Percentiles rank a stretch among this genome's conserved stretches.
Evolutionary conservation across 306 rosid genomes (phyloP).

Genomic region (Prunus dulcis): DNA sequence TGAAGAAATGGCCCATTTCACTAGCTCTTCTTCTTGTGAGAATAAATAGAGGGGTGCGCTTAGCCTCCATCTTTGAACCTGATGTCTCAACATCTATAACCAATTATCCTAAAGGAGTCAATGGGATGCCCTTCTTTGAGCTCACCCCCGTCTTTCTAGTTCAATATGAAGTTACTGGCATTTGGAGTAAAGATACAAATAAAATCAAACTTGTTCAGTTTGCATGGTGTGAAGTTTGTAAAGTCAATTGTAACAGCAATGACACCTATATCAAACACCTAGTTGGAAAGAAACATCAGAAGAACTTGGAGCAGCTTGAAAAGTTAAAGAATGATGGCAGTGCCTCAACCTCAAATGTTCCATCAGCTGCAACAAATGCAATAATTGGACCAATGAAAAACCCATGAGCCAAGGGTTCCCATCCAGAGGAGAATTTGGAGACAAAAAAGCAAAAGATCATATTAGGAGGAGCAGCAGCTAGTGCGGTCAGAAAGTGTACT

Average conservation of each 20-base stretch:
- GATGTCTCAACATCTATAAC: no score
- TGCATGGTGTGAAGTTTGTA: conserved; percentile 65
- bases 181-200: conserved; percentile 35
- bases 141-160: background rate
- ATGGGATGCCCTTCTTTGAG: no score
- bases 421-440: conserved; percentile 36
- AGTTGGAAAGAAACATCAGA: conserved; percentile 65
- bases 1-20: no score
- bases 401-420: conserved; percentile 21
- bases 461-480: conserved; percentile 39
- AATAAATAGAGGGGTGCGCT: no score
- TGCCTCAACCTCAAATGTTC: conserved; percentile 11
- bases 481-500: conserved; percentile 40
- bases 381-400: conserved; percentile 47
- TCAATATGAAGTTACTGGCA: conserved; percentile 31
- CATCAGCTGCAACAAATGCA: background rate
- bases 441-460: conserved; percentile 52
- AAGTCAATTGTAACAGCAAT: conserved; percentile 51
- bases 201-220: conserved; percentile 44
- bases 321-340: conserved; percentile 16
- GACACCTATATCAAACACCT: conserved; percentile 48
- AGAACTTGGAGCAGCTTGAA: conserved; percentile 38
- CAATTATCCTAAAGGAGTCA: no score
- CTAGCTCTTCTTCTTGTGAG: no score
- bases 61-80: no score